These are phyloP conservation scores for Planoprotostelium fungivorum DNA, from an alignment of 78 protist species.

Conservation along the genomic window DNA sequence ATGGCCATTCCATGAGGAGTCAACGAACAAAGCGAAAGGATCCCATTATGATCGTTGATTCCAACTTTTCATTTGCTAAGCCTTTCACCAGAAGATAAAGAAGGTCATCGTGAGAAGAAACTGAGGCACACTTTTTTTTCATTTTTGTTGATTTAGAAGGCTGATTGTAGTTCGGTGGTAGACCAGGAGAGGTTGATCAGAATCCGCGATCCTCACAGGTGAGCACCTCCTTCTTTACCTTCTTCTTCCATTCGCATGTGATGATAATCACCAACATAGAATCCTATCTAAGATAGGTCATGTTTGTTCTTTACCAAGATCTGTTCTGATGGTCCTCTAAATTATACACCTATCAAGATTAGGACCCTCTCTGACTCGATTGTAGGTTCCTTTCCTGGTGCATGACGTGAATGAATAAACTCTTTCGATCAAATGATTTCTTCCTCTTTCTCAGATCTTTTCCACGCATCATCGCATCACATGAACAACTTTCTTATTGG, in stretches of 20 bases:
- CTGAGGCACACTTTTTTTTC: too few relatives aligned
- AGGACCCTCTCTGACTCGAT: too few relatives aligned
- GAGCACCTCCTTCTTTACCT: not conserved
- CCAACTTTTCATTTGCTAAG: too few relatives aligned
- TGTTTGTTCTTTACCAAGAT: not conserved
- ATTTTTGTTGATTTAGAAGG: too few relatives aligned
- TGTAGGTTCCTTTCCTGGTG: not conserved
- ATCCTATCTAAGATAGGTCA: not conserved
- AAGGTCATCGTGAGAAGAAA: too few relatives aligned
- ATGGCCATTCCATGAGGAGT: too few relatives aligned
- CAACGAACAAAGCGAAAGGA: too few relatives aligned
- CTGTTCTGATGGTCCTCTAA: not conserved
- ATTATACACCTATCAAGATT: not conserved
- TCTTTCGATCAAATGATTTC: not conserved
- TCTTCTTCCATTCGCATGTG: not conserved
- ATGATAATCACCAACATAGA: not conserved
- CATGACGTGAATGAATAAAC: not conserved
- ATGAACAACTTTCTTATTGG: conserved; percentile 46
- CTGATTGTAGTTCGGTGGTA: too few relatives aligned
- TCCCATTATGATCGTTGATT: too few relatives aligned
- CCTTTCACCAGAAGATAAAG: too few relatives aligned
- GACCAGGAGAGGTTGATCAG: too few relatives aligned
- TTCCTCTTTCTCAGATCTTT: not conserved
- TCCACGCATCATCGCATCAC: not conserved
- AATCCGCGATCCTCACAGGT: too few relatives aligned